Evolutionary conservation across 345 rosid genomes (phyloP).

Genomic region (Gossypium mustelinum): DNA sequence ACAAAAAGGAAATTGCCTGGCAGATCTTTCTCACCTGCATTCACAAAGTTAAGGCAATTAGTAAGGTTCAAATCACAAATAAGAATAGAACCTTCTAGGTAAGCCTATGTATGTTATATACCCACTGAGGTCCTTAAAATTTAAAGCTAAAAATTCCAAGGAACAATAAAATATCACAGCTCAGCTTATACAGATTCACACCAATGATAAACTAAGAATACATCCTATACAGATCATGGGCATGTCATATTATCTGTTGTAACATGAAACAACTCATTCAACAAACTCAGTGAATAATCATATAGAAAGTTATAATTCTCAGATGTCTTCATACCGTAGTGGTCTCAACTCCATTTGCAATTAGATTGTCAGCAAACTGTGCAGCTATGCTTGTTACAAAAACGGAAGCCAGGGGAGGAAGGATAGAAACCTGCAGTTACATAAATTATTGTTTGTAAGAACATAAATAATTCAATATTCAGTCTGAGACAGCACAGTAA

Average conservation of each 20-base stretch:
- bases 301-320: neutral
- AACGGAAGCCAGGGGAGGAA: constrained; percentile 89
- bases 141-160: neutral
- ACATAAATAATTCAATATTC: neutral
- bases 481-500: neutral
- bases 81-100: neutral
- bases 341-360: constrained; percentile 71
- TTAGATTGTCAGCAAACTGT: constrained; percentile 80
- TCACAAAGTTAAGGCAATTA: constrained; percentile 17
- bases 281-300: neutral
- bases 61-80: neutral
- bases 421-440: constrained; percentile 77
- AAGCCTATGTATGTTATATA: neutral
- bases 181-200: neutral
- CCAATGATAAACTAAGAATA: neutral
- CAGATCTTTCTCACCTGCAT: constrained; percentile 86
- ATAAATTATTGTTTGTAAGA: neutral
- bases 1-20: constrained; percentile 80
- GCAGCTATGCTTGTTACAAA: constrained; percentile 73
- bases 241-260: neutral
- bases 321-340: constrained; percentile 51
- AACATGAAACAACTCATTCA: constrained; percentile 13
- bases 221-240: neutral
- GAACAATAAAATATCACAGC: neutral
- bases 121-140: neutral